Evolutionary conservation across 805 yeast species (phyloP).

Genomic region (Wickerhamomyces chaumierensis): DNA sequence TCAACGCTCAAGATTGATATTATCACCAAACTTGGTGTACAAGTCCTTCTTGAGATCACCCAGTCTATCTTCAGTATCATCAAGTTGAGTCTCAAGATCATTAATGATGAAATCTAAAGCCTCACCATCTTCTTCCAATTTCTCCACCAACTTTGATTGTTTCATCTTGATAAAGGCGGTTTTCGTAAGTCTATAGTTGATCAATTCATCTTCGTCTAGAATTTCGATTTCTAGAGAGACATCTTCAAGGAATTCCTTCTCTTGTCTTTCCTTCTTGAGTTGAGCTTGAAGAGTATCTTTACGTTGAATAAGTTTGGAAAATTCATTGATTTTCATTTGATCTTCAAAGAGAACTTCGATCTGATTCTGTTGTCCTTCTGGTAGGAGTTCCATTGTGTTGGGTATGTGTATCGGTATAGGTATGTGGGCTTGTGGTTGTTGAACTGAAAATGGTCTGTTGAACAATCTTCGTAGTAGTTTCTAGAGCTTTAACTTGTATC

Average conservation of each 20-base stretch:
- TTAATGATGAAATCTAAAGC: conserved; percentile 38
- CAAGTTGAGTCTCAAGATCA: conserved; percentile 33
- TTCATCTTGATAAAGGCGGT: conserved; percentile 63
- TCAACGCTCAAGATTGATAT: conserved; percentile 70
- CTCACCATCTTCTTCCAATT: conserved; percentile 54
- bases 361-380: conserved; percentile 30
- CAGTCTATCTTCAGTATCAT: conserved; percentile 42
- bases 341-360: conserved; percentile 39
- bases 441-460: too few relatives aligned
- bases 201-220: conserved; percentile 61
- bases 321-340: conserved; percentile 81
- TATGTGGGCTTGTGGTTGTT: not conserved
- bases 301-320: conserved; percentile 69
- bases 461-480: too few relatives aligned
- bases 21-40: conserved; percentile 81
- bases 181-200: conserved; percentile 66
- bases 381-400: conserved; percentile 14
- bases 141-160: conserved; percentile 54
- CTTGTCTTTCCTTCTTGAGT: conserved; percentile 41
- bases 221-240: conserved; percentile 77
- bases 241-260: conserved; percentile 84
- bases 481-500: too few relatives aligned
- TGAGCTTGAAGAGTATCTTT: conserved; percentile 46
- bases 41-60: conserved; percentile 54
- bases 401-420: not conserved